Evolutionary conservation across 495 filamentous ascomycete genomes (phyloP).

Genomic region (Penicillium steckii): DNA sequence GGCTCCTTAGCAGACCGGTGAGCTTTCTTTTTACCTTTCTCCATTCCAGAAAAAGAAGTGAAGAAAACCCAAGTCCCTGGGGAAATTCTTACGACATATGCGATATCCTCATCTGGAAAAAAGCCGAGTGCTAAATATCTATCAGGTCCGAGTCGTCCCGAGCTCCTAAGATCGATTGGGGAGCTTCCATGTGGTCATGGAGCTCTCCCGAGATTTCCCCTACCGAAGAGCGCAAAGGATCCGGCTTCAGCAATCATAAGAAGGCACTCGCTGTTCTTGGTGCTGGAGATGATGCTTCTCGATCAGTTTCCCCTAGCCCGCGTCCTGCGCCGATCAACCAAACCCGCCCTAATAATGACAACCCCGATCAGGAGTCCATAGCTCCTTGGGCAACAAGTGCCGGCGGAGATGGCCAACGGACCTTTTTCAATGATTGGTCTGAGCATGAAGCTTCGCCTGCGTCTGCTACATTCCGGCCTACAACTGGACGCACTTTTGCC

Average conservation of each 20-base stretch:
- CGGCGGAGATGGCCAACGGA: constrained; percentile 34
- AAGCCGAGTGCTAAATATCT: constrained; percentile 1
- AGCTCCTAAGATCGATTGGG: constrained; percentile 29
- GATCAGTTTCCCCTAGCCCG: constrained; percentile 24
- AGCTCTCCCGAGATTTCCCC: constrained; percentile 45
- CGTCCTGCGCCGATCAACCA: constrained; percentile 29
- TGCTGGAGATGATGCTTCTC: constrained; percentile 28
- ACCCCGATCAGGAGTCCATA: constrained; percentile 36
- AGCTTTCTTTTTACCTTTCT: constrained; percentile 17
- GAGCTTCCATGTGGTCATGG: constrained; percentile 43
- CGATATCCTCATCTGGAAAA: too few relatives aligned
- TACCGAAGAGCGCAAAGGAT: constrained; percentile 41
- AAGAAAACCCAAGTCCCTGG: neutral
- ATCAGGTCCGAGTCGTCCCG: constrained; percentile 27
- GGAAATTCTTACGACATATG: neutral
- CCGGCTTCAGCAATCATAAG: constrained; percentile 38
- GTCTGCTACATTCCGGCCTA: constrained; percentile 63
- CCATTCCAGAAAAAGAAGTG: neutral
- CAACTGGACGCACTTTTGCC: constrained; percentile 56
- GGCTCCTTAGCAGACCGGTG: constrained; percentile 39
- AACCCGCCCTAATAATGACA: constrained; percentile 19
- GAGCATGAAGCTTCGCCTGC: constrained; percentile 56
- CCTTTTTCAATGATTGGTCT: constrained; percentile 44
- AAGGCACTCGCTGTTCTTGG: constrained; percentile 39
- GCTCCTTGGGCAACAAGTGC: constrained; percentile 34